Evolutionary conservation across 306 rosid genomes (phyloP), one percentile per base, ranked within the genome.

Genomic region (Adenanthera pavonina): DNA sequence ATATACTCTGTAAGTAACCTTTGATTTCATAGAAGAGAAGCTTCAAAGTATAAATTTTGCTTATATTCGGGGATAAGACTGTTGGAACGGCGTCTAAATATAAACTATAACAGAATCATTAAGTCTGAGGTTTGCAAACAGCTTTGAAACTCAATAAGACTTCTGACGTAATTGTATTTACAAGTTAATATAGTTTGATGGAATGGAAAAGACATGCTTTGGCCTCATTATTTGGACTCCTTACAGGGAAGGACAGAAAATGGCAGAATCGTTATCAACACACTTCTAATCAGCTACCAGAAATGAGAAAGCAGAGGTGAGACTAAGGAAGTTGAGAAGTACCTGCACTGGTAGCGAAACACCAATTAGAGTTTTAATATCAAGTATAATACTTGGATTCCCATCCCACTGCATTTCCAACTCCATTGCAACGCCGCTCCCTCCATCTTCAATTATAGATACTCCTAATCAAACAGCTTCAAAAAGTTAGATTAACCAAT

Each of bases 331-430:
- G 2, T 60, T 43, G 41, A 52, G 43, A 51, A 75, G 81, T 87
- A 96, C 99, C 98, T 93, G 99, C 72, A 96, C 97, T 0, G 99
- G 98, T 25, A 96, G 88, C 48, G 86, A 85, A 65, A 96, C 90
- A 72, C 99, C 98, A 43, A 96, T 73, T 62, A 89, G 85, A 78
- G 99, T 93, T 80, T 93, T 96, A 77, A 96, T 87, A 83, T 85
- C 97, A 30, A 96, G 97, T 76, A 96, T 19, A 80, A 96, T 93
- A 78, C 94, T 95, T 7, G 97, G 98, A 85, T 93, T 95, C 80
- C 98, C 99, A 88, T 95, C 99, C 99, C 99, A 95, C 65, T 95
- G 89, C 97, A 95, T 85, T 85, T 95, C 99, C 85, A 95, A 83
- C 87, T 95, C 99, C 97, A 93, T 89, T 54, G 92, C 90, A 46